A percentile compares a stretch with the other conserved stretches of the same genome.
Conservation (phyloP, 768 basidiomycete species). For the Tricholoma saponaceum region DNA sequence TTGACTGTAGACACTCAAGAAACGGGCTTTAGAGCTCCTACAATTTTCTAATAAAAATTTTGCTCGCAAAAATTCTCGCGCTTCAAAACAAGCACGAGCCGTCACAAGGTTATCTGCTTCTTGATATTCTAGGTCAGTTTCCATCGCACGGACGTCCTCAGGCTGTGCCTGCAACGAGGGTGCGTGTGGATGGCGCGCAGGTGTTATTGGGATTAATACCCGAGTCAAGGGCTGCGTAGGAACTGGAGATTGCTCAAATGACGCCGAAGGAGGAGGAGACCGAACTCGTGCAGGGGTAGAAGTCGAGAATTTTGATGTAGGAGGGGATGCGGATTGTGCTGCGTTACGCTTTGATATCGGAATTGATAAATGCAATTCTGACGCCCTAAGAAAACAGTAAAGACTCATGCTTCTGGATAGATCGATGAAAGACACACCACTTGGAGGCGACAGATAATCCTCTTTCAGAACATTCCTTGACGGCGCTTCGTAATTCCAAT, state of each 20-base stretch:
- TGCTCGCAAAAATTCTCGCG: slow-evolving; percentile 75
- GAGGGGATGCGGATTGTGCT: slow-evolving; percentile 17
- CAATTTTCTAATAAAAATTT: slow-evolving; percentile 61
- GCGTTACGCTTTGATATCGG: slow-evolving; percentile 42
- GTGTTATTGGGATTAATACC: slow-evolving; percentile 18
- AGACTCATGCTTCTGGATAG: neutral
- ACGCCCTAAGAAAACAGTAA: slow-evolving; percentile 49
- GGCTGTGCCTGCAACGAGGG: slow-evolving; percentile 27
- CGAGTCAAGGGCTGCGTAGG: slow-evolving; percentile 28
- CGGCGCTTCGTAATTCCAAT: slow-evolving; percentile 54
- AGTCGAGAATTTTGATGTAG: slow-evolving; percentile 42
- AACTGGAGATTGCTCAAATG: slow-evolving; percentile 34
- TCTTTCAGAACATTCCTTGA: slow-evolving; percentile 71
- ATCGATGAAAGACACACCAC: slow-evolving; percentile 44
- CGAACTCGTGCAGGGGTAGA: slow-evolving; percentile 54
- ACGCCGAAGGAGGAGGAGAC: slow-evolving; percentile 33
- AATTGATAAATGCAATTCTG: slow-evolving; percentile 67
- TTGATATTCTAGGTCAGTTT: slow-evolving; percentile 46
- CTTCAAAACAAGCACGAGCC: slow-evolving; percentile 70
- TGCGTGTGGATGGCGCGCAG: slow-evolving; percentile 32
- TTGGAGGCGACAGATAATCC: slow-evolving; percentile 69
- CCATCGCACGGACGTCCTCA: slow-evolving; percentile 29
- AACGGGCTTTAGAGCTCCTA: slow-evolving; percentile 67
- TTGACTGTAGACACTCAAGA: slow-evolving; percentile 74
- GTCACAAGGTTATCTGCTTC: slow-evolving; percentile 74